phyloP scores from a whole-genome alignment of 306 rosid species.

The Quercus mongolica region DNA sequence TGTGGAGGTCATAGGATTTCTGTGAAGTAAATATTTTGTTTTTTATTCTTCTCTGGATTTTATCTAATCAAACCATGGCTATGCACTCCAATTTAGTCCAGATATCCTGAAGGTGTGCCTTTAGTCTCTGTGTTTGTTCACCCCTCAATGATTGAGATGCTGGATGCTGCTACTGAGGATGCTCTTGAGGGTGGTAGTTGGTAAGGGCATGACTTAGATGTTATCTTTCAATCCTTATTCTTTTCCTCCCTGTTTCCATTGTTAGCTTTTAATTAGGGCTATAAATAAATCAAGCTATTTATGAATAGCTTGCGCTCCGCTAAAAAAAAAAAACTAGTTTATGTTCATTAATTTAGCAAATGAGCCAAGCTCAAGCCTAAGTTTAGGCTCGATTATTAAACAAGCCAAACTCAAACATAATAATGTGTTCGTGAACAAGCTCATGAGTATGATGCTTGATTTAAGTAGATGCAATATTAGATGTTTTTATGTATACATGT shows the following conservation, averaged over 20 bases:
- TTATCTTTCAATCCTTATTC: neutral
- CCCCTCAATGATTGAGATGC: conserved; percentile 87
- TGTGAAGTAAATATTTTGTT: conserved; percentile 12
- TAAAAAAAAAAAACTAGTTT: no score
- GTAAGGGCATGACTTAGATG: conserved; percentile 41
- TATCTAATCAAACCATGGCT: conserved; percentile 46
- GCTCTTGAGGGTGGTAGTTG: conserved; percentile 85
- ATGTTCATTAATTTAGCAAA: no score
- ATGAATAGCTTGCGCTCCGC: no score
- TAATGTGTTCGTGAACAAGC: no score
- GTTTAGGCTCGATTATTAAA: no score
- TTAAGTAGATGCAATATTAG: no score
- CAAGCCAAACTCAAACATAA: no score
- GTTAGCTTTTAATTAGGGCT: neutral
- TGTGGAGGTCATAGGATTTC: conserved; percentile 17
- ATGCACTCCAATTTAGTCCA: conserved; percentile 79
- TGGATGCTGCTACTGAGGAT: conserved; percentile 92
- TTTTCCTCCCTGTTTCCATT: conserved; percentile 1
- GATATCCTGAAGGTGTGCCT: conserved; percentile 93
- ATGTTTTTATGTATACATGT: no score
- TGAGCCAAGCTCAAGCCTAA: no score
- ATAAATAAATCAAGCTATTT: no score
- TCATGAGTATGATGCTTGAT: no score
- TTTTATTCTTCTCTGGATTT: conserved; percentile 17
- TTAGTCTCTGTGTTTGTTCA: conserved; percentile 78